A percentile compares a stretch with the other conserved stretches of the same genome.
These are phyloP conservation scores for Sophora flavescens DNA, from an alignment of 306 rosid species.

Conservation along the genomic window DNA sequence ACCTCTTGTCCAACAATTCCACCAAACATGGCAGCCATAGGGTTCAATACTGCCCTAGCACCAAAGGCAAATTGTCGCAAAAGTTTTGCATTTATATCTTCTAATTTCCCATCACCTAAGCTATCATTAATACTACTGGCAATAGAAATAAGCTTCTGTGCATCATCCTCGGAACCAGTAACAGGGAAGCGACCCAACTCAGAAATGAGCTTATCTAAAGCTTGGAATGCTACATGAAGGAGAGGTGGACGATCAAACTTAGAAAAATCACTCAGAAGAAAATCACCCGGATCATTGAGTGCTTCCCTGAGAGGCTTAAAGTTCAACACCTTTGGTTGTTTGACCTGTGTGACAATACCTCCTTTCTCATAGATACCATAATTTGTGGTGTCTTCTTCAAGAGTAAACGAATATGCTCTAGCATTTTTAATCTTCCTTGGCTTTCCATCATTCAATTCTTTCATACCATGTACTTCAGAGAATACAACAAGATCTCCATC, in stretches of 20 bases:
- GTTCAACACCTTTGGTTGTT: constrained; percentile 79
- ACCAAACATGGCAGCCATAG: constrained; percentile 99
- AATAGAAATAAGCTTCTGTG: constrained; percentile 69
- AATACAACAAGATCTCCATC: constrained; percentile 94
- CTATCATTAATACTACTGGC: constrained; percentile 65
- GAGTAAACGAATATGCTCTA: constrained; percentile 78
- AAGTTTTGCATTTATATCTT: constrained; percentile 81
- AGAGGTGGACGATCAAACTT: constrained; percentile 85
- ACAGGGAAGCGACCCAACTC: constrained; percentile 76
- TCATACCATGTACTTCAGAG: constrained; percentile 93
- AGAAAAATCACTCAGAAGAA: constrained; percentile 89
- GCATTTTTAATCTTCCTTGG: constrained; percentile 79
- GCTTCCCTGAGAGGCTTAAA: constrained; percentile 81
- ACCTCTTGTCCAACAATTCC: constrained; percentile 99
- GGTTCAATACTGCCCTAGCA: constrained; percentile 89
- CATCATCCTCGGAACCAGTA: constrained; percentile 87
- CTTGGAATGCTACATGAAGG: constrained; percentile 83
- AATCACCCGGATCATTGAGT: constrained; percentile 78
- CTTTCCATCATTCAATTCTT: constrained; percentile 85
- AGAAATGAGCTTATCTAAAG: constrained; percentile 71
- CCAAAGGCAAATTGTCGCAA: constrained; percentile 85
- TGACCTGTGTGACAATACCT: constrained; percentile 89
- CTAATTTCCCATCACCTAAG: constrained; percentile 67
- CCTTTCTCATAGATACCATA: constrained; percentile 79
- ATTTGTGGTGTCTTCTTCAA: constrained; percentile 84